phyloP scores from a whole-genome alignment of 768 basidiomycete species.

The Hygrocybe coccinea region DNA sequence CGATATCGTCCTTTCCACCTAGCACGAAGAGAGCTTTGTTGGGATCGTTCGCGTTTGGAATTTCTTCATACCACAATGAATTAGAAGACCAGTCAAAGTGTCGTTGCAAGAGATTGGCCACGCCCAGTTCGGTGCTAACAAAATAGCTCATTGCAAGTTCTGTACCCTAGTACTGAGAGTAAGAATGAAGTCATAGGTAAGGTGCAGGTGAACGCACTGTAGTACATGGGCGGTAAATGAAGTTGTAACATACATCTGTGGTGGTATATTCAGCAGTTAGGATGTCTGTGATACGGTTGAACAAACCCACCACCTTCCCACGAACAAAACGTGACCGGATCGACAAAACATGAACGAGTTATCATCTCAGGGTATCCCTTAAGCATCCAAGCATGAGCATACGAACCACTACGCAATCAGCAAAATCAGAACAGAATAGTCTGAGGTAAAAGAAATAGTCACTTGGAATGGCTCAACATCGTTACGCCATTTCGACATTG shows the following conservation, averaged over 20 bases:
- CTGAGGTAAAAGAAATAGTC: slow-evolving; percentile 19
- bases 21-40: slow-evolving; percentile 67
- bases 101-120: slow-evolving; percentile 77
- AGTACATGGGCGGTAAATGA: slow-evolving; percentile 67
- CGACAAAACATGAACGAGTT: slow-evolving; percentile 79
- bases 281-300: not conserved
- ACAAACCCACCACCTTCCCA: slow-evolving; percentile 81
- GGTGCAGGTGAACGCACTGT: slow-evolving; percentile 43
- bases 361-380: slow-evolving; percentile 70
- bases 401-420: slow-evolving; percentile 54
- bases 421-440: slow-evolving; percentile 2
- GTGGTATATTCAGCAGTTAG: slow-evolving; percentile 1
- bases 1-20: slow-evolving; percentile 77
- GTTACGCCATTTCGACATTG: slow-evolving; percentile 54
- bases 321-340: slow-evolving; percentile 84
- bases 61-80: slow-evolving; percentile 86
- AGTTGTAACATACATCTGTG: slow-evolving; percentile 85
- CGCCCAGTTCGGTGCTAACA: slow-evolving; percentile 81
- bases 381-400: slow-evolving; percentile 84
- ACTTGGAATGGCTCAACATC: slow-evolving; percentile 88
- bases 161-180: slow-evolving; percentile 49
- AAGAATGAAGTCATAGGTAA: slow-evolving; percentile 4
- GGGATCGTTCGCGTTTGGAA: slow-evolving; percentile 70
- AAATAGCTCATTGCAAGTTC: slow-evolving; percentile 85
- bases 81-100: slow-evolving; percentile 87